A percentile compares a stretch with the other conserved stretches of the same genome.
phyloP scores from a whole-genome alignment of 2,329 filamentous ascomycete genomes.

The Pseudonectria foliicola region DNA sequence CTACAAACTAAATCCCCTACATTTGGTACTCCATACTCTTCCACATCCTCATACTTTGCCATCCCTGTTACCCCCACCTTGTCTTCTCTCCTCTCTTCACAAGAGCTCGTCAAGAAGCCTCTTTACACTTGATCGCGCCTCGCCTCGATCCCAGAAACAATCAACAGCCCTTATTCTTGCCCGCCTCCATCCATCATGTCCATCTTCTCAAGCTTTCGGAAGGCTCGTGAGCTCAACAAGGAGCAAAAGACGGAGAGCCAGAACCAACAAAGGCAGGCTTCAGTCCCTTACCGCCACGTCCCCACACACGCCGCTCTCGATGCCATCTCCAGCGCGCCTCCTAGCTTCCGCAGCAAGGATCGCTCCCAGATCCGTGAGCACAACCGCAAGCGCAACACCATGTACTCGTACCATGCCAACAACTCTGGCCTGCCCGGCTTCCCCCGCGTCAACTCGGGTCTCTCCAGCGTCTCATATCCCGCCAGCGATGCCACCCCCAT shows the following conservation, averaged over 20 bases:
- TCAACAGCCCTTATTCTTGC: too few relatives aligned
- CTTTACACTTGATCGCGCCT: too few relatives aligned
- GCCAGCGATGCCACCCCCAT: conserved; percentile 32
- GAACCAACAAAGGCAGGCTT: conserved; percentile 32
- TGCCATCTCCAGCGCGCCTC: conserved; percentile 47
- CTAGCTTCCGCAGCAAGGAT: conserved; percentile 42
- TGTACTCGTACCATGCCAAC: conserved; percentile 32
- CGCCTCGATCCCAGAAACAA: too few relatives aligned
- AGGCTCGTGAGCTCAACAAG: conserved; percentile 48
- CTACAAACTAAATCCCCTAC: too few relatives aligned
- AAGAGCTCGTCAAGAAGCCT: too few relatives aligned
- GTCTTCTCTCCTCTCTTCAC: too few relatives aligned
- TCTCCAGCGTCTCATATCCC: conserved; percentile 42
- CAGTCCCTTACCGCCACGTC: conserved; percentile 48
- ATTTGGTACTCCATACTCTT: too few relatives aligned
- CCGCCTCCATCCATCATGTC: conserved; percentile 39
- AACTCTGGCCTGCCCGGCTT: conserved; percentile 31
- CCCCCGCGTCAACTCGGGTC: conserved; percentile 41
- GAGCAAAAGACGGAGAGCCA: conserved; percentile 43
- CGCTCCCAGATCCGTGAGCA: conserved; percentile 41
- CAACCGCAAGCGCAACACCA: conserved; percentile 42
- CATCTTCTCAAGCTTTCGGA: conserved; percentile 47
- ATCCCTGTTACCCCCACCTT: too few relatives aligned
- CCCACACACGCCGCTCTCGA: conserved; percentile 56
- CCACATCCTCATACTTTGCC: too few relatives aligned